phyloP scores from a whole-genome alignment of 495 filamentous ascomycete species.

The Talaromyces proteolyticus region DNA sequence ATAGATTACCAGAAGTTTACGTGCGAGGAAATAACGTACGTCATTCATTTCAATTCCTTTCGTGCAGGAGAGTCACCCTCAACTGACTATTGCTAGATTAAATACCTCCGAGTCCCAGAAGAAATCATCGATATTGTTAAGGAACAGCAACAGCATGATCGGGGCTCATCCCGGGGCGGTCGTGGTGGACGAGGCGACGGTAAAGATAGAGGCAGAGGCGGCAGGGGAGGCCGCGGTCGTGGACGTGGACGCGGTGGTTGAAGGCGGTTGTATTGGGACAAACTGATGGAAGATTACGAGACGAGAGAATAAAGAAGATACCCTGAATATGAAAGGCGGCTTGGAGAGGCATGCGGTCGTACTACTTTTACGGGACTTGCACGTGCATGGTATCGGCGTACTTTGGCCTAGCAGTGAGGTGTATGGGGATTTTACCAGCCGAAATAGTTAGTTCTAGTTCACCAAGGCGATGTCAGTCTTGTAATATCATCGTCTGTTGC shows the following conservation, averaged over 20 bases:
- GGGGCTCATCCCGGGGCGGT: conserved; percentile 63
- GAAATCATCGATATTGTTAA: conserved; percentile 92
- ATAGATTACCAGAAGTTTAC: conserved; percentile 86
- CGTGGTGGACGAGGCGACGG: conserved; percentile 65
- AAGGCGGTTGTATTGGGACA: conserved; percentile 4
- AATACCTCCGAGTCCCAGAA: conserved; percentile 93
- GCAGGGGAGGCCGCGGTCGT: conserved; percentile 46
- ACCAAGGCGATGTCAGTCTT: too few relatives aligned
- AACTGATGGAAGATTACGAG: conserved; percentile 15
- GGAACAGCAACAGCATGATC: conserved; percentile 72
- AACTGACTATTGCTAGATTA: conserved; percentile 61
- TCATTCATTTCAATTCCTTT: conserved; percentile 9
- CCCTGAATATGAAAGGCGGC: conserved; percentile 26
- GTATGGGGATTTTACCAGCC: neutral
- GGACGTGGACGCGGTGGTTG: conserved; percentile 44
- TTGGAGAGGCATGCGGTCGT: conserved; percentile 8
- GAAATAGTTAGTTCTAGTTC: too few relatives aligned
- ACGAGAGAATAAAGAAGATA: conserved; percentile 31
- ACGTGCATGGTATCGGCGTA: conserved; percentile 7
- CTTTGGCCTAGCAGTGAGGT: neutral
- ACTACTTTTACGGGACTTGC: neutral
- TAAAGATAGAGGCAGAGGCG: conserved; percentile 44
- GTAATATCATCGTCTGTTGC: too few relatives aligned
- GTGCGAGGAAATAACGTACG: conserved; percentile 93
- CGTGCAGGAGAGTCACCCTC: too few relatives aligned